A percentile compares a stretch with the other conserved stretches of the same genome.
These are phyloP conservation scores for Xylaria grammica DNA, from an alignment of 495 filamentous ascomycete genomes.

Conservation along the genomic window DNA sequence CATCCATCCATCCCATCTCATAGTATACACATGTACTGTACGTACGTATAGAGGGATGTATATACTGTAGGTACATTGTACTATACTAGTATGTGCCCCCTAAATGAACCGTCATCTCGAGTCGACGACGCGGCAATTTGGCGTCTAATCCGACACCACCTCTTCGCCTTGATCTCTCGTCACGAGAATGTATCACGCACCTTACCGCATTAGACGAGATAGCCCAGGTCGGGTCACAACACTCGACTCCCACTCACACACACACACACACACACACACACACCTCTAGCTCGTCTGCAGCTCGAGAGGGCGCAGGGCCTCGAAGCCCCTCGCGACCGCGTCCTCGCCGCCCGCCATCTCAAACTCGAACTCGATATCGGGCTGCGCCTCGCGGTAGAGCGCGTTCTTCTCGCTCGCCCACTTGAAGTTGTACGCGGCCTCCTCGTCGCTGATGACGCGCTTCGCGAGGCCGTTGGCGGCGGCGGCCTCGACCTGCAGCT, in stretches of 20 bases:
- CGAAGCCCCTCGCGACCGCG: conserved; percentile 46
- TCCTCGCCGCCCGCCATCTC: conserved; percentile 48
- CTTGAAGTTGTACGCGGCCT: conserved; percentile 58
- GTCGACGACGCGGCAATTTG: conserved; percentile 9
- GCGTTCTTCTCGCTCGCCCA: conserved; percentile 54
- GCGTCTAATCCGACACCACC: conserved; percentile 1
- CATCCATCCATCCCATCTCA: too few relatives aligned
- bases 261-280: not conserved
- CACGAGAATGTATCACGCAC: conserved; percentile 13
- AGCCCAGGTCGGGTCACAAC: conserved; percentile 3
- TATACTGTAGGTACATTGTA: not conserved
- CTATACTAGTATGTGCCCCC: not conserved
- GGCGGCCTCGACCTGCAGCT: conserved; percentile 58
- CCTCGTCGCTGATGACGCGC: conserved; percentile 53
- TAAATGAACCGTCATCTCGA: conserved; percentile 5
- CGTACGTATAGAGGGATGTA: too few relatives aligned
- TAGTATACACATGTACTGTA: too few relatives aligned
- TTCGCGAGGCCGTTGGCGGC: conserved; percentile 44
- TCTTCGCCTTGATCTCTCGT: conserved; percentile 3
- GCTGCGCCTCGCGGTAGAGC: conserved; percentile 53
- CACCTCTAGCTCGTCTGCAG: conserved; percentile 7
- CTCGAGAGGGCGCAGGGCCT: conserved; percentile 29
- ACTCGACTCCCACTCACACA: not conserved
- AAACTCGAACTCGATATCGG: conserved; percentile 52
- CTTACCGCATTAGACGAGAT: not conserved